phyloP scores from a whole-genome alignment of 768 basidiomycete species.

The Lentinula edodes region DNA sequence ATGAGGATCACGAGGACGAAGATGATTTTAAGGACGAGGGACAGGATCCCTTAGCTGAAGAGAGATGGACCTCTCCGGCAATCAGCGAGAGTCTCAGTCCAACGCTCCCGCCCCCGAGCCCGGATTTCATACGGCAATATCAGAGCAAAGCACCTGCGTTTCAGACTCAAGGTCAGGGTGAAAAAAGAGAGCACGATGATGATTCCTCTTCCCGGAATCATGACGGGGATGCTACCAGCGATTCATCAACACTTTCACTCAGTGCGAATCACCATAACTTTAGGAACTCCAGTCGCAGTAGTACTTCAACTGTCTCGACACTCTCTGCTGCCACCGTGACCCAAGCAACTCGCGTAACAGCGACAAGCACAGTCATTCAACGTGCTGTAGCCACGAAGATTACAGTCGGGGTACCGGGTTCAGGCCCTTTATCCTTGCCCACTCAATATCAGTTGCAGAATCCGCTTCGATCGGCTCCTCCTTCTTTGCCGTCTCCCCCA shows the following conservation, averaged over 20 bases:
- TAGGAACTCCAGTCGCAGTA: conserved; percentile 38
- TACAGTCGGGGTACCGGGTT: conserved; percentile 27
- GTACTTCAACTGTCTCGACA: conserved; percentile 41
- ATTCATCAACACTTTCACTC: conserved; percentile 8
- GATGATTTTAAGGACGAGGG: conserved; percentile 16
- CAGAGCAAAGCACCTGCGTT: background rate
- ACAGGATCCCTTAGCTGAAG: background rate
- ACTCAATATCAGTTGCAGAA: background rate
- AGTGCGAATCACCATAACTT: conserved; percentile 18
- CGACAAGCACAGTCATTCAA: conserved; percentile 36
- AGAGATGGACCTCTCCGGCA: conserved; percentile 13
- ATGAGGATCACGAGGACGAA: background rate
- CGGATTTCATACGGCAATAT: background rate
- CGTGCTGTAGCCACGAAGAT: conserved; percentile 42
- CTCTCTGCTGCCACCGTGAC: conserved; percentile 40
- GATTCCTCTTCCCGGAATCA: background rate
- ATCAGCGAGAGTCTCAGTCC: conserved; percentile 22
- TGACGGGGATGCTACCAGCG: conserved; percentile 9
- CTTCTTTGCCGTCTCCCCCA: background rate
- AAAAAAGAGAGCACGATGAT: background rate
- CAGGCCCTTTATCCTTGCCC: conserved; percentile 6
- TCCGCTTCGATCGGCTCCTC: background rate
- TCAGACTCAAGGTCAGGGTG: background rate
- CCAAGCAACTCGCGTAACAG: conserved; percentile 12
- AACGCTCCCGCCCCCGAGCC: conserved; percentile 17